A percentile compares a stretch with the other conserved stretches of the same genome.
These are phyloP conservation scores for Phytomonas sp. DNA, from an alignment of 208 protist species.

Conservation along the genomic window DNA sequence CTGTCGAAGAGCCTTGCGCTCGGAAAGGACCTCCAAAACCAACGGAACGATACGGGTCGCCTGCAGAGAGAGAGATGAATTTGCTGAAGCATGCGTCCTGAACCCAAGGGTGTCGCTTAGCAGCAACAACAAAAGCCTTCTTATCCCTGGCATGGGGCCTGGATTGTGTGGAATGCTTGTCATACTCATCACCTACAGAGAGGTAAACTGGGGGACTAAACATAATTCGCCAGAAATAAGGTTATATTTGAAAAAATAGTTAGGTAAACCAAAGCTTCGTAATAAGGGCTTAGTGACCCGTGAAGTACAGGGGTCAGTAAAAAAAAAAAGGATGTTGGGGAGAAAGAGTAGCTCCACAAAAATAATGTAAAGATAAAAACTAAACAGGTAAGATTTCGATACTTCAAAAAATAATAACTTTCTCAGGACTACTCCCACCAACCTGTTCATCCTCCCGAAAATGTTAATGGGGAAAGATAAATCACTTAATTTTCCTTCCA, in stretches of 20 bases:
- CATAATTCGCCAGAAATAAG: constrained; percentile 25
- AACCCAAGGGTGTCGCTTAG: constrained; percentile 66
- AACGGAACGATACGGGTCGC: constrained; percentile 53
- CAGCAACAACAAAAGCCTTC: constrained; percentile 52
- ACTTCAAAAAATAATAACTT: neutral
- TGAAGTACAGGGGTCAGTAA: neutral
- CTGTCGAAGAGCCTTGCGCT: neutral
- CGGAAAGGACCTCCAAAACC: constrained; percentile 31
- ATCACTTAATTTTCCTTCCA: neutral
- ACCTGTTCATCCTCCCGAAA: neutral
- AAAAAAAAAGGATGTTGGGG: neutral
- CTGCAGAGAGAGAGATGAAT: constrained; percentile 64
- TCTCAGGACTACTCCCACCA: neutral
- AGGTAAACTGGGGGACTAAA: constrained; percentile 78
- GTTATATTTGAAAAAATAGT: constrained; percentile 2
- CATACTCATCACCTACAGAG: constrained; percentile 85
- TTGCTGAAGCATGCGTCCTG: constrained; percentile 59
- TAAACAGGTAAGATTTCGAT: constrained; percentile 5
- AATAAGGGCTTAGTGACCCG: neutral
- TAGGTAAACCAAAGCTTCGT: neutral
- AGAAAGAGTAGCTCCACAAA: constrained; percentile 1
- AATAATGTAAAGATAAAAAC: constrained; percentile 12
- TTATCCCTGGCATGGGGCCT: constrained; percentile 7
- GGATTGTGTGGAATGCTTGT: constrained; percentile 37
- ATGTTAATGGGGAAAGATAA: neutral